Conservation (phyloP, 352 stramenopile species). For the Pythium folliculosum region DNA sequence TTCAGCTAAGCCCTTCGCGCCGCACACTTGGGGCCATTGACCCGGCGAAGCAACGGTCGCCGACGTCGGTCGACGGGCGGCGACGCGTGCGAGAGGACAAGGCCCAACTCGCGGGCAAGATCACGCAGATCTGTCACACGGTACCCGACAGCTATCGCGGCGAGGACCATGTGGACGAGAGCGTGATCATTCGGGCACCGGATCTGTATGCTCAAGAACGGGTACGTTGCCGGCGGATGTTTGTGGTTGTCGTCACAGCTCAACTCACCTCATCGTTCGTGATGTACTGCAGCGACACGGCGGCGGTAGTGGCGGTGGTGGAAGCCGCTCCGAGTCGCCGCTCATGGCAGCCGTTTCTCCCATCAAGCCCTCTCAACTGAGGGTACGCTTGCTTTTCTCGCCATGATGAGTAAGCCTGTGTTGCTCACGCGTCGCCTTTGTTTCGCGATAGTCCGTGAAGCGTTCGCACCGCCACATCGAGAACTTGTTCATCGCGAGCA, state of each 20-base stretch:
- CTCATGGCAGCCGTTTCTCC: slow-evolving; percentile 42
- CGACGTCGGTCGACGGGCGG: slow-evolving; percentile 43
- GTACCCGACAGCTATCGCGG: slow-evolving; percentile 35
- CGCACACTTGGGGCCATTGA: slow-evolving; percentile 43
- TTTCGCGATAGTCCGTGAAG: slow-evolving; percentile 15
- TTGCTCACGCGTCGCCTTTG: background rate
- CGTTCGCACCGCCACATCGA: slow-evolving; percentile 35
- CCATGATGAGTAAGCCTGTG: no score
- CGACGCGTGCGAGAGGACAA: slow-evolving; percentile 34
- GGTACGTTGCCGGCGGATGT: slow-evolving; percentile 23
- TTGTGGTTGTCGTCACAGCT: background rate
- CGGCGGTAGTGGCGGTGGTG: background rate
- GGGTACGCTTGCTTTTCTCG: slow-evolving; percentile 6
- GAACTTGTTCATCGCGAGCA: slow-evolving; percentile 49
- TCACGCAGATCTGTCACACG: slow-evolving; percentile 41
- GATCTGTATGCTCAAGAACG: slow-evolving; percentile 49
- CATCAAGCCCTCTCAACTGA: slow-evolving; percentile 42
- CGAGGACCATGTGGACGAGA: slow-evolving; percentile 21
- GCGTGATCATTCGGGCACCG: slow-evolving; percentile 31
- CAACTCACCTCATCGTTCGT: background rate
- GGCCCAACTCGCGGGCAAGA: slow-evolving; percentile 43
- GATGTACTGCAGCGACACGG: background rate
- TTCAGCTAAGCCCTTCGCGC: slow-evolving; percentile 42
- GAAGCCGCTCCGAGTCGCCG: slow-evolving; percentile 19
- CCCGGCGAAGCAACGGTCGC: slow-evolving; percentile 44